Evolutionary conservation across 768 basidiomycete genomes (phyloP).

Genomic region (Obba rivulosa): DNA sequence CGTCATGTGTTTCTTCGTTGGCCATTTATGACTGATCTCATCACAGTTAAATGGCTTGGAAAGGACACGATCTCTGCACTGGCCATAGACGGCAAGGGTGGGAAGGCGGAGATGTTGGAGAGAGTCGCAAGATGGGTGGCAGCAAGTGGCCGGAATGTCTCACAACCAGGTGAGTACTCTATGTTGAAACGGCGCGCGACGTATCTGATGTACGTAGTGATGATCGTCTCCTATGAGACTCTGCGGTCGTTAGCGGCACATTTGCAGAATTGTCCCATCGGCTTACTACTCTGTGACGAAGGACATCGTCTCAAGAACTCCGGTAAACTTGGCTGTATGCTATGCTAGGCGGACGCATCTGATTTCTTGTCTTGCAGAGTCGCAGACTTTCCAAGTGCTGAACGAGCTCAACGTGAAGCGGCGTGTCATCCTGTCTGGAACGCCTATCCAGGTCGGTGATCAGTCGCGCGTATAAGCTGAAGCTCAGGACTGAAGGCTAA

Average conservation of each 20-base stretch:
- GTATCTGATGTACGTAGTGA: constrained; percentile 45
- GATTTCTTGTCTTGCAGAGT: constrained; percentile 44
- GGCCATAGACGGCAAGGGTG: constrained; percentile 89
- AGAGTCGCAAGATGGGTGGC: constrained; percentile 87
- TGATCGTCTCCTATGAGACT: constrained; percentile 99
- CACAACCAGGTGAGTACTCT: constrained; percentile 68
- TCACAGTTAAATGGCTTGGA: constrained; percentile 95
- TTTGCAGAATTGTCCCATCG: constrained; percentile 76
- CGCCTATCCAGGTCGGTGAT: constrained; percentile 72
- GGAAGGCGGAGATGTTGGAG: constrained; percentile 72
- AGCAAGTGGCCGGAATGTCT: constrained; percentile 83
- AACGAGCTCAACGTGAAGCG: constrained; percentile 80
- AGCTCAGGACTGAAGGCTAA: not conserved
- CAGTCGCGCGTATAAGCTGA: not conserved
- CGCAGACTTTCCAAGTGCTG: constrained; percentile 80
- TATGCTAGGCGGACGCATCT: constrained; percentile 1
- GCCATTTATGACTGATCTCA: not conserved
- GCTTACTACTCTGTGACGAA: constrained; percentile 93
- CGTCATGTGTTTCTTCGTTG: not conserved
- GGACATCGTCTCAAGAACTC: constrained; percentile 97
- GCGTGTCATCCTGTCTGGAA: constrained; percentile 90
- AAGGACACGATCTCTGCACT: constrained; percentile 76
- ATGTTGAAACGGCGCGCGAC: not conserved
- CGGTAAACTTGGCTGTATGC: constrained; percentile 40
- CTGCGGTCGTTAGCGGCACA: constrained; percentile 75